These are phyloP conservation scores for Suillus paluster DNA, from an alignment of 768 basidiomycete species.

Conservation along the genomic window DNA sequence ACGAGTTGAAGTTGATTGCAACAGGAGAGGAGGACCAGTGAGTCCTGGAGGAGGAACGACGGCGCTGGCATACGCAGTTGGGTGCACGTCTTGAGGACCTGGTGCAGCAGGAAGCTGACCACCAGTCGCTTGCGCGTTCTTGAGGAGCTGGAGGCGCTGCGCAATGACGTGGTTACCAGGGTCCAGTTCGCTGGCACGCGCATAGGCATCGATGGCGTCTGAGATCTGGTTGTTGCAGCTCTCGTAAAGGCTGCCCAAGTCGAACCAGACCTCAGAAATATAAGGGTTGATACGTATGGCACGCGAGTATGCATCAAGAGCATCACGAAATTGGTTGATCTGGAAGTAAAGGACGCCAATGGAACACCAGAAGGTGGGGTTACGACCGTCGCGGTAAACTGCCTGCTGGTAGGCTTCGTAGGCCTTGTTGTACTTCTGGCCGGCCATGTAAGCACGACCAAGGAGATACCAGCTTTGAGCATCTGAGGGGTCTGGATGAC, in stretches of 20 bases:
- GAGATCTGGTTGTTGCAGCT: slow-evolving; percentile 99
- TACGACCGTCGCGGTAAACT: slow-evolving; percentile 97
- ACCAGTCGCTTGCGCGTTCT: slow-evolving; percentile 77
- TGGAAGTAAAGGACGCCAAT: slow-evolving; percentile 99
- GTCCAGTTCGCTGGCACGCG: slow-evolving; percentile 92
- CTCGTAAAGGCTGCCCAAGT: slow-evolving; percentile 95
- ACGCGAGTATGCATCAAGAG: slow-evolving; percentile 97
- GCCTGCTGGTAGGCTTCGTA: slow-evolving; percentile 99
- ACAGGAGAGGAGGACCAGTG: slow-evolving; percentile 65
- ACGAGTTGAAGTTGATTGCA: slow-evolving; percentile 49
- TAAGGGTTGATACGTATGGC: slow-evolving; percentile 99
- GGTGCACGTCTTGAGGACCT: slow-evolving; percentile 94
- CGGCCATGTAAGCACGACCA: slow-evolving; percentile 98
- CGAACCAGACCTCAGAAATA: slow-evolving; percentile 83
- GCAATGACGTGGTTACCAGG: slow-evolving; percentile 83
- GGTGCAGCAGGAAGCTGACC: slow-evolving; percentile 84
- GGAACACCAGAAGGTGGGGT: slow-evolving; percentile 99
- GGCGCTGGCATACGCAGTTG: slow-evolving; percentile 87
- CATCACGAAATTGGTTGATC: slow-evolving; percentile 99
- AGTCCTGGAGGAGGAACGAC: slow-evolving; percentile 73
- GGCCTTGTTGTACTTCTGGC: slow-evolving; percentile 98
- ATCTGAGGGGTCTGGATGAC: slow-evolving; percentile 80
- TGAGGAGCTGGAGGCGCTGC: slow-evolving; percentile 76
- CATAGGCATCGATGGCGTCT: slow-evolving; percentile 98
- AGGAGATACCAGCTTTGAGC: slow-evolving; percentile 99